Evolutionary conservation across 352 stramenopile species (phyloP), one percentile per base, ranked within the genome.

Genomic region (Phytopythium litorale): DNA sequence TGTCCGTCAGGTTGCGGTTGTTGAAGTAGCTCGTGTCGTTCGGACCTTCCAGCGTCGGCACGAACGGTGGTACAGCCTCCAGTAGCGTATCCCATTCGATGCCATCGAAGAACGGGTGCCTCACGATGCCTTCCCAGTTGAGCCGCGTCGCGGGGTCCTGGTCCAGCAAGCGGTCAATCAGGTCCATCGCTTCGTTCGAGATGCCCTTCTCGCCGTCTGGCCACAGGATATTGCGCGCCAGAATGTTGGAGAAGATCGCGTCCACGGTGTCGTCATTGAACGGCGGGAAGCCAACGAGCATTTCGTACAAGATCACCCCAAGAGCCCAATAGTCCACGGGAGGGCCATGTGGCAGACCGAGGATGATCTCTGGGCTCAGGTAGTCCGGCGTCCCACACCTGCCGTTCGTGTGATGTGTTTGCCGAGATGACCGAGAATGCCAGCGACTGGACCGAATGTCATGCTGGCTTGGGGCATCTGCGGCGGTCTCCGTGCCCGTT

Each of bases 1-100:
- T 81, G 54, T 93, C 87, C 0, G 84, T 94, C 30, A 96, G 65
- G 59, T 96, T 88, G 25, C 86, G 76, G 51, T 96, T 96, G 72
- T 94, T 94, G 70, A 97, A 97, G 66, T 97, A 97, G 55, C 84
- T 94, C 35, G 89, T 97, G 66, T 97, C 89, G 51, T 88, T 89
- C 21, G 84, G 84, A 7, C 87, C 85, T 67, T 93, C 84, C 21
- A 97, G 64, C 3, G 85, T 94, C 28, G 89, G 89, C 1, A 97
- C 88, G 62, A 97, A 97, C 23, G 88, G 88, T 30, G 86, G 84
- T 21, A 88, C 84, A 16, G 78, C 81, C 12, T 92, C 78, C 23
- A 94, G 65, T 32, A 96, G 67, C 30, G 81, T 93, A 52, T 92
- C 74, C 86, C 86, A 96, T 49, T 95, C 79, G 35, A 95, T 85